Evolutionary conservation across 345 rosid species (phyloP), one percentile per base, ranked within the genome.

Genomic region (Bruguiera parviflora): DNA sequence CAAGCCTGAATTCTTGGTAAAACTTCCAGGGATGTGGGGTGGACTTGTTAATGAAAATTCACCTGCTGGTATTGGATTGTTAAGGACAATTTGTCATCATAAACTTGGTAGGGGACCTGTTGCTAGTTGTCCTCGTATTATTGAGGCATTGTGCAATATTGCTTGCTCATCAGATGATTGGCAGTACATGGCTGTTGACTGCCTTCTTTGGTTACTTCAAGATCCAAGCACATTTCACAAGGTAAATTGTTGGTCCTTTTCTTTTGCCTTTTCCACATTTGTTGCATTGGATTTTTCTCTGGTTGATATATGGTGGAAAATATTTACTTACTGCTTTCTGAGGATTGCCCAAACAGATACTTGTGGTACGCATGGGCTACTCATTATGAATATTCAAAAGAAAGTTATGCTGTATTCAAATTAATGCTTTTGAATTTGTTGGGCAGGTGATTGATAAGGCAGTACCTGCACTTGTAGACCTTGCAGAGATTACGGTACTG

Each of bases 11-110:
- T 96, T 96, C 80, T 76, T 96, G n/a, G 84, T 80, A 28, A 96
- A 86, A 78, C 82, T 96, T 63, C 96, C 99, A 0, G 96, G 92
- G 71, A 90, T 96, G 98, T 96, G 99, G 99, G 99, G 98, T n/a
- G 99, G 98, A 61, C 97, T 96, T 62, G 98, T 92, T 21, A 96
- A 96, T 65, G 99, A 96, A 77, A 96, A 96, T 71, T 96, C 99
- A 0, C 99, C 99, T 0, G 99, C 99, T 74, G 99, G 99, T 69
- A 96, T 96, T 68, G 99, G 98, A 78, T 78, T 96, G 61, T 77
- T 96, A 53, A 86, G 99, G 77, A 96, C 99, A 35, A 87, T 96
- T 52, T 96, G 99, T 82, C 97, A 92, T 77, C 97, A 96, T 75
- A 96, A 96, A 75, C 84, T 89, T 63, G 99, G 99, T 3, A 85